These are phyloP conservation scores for Diospyros kaki DNA, from an alignment of 148 eudicot genomes.

Conservation along the genomic window DNA sequence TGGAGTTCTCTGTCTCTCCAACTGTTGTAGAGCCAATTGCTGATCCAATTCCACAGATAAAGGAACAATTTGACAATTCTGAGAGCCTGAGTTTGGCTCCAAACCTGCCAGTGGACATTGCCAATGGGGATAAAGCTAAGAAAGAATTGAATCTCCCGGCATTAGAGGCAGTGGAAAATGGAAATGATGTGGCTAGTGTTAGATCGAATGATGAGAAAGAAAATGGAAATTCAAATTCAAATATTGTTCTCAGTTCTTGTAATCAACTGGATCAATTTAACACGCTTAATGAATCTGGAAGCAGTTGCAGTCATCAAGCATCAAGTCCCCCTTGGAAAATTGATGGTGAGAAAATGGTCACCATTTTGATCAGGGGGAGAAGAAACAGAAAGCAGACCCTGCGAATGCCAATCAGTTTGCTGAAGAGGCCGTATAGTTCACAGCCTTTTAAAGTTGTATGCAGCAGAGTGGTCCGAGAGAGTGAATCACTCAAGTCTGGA, in stretches of 20 bases:
- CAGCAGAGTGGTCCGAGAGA: slow-evolving; percentile 79
- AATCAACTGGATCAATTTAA: slow-evolving; percentile 11
- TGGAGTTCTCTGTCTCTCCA: slow-evolving; percentile 63
- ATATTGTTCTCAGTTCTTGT: slow-evolving; percentile 12
- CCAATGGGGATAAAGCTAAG: slow-evolving; percentile 36
- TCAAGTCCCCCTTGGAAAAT: slow-evolving; percentile 18
- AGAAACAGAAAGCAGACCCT: slow-evolving; percentile 82
- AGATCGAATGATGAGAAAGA: slow-evolving; percentile 34
- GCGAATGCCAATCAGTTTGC: slow-evolving; percentile 86
- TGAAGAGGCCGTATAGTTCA: slow-evolving; percentile 76
- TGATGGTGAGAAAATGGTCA: slow-evolving; percentile 65
- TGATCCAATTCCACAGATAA: slow-evolving; percentile 41
- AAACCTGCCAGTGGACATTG: slow-evolving; percentile 51
- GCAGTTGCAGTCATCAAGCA: slow-evolving; percentile 17
- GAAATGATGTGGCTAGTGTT: slow-evolving; percentile 31
- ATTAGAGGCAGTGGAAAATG: slow-evolving; percentile 35
- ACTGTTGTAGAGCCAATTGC: slow-evolving; percentile 58
- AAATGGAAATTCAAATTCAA: slow-evolving; percentile 22
- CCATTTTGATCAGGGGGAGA: slow-evolving; percentile 75
- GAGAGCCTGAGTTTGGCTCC: slow-evolving; percentile 40
- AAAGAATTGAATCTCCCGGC: slow-evolving; percentile 42
- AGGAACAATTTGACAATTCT: slow-evolving; percentile 34
- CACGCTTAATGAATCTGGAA: slow-evolving; percentile 16
- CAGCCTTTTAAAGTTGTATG: slow-evolving; percentile 78
- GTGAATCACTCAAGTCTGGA: slow-evolving; percentile 53